Percentiles rank a stretch among this genome's conserved stretches.
Evolutionary conservation across 2,329 filamentous ascomycete species (phyloP).

Genomic region (Clathrospora elynae): DNA sequence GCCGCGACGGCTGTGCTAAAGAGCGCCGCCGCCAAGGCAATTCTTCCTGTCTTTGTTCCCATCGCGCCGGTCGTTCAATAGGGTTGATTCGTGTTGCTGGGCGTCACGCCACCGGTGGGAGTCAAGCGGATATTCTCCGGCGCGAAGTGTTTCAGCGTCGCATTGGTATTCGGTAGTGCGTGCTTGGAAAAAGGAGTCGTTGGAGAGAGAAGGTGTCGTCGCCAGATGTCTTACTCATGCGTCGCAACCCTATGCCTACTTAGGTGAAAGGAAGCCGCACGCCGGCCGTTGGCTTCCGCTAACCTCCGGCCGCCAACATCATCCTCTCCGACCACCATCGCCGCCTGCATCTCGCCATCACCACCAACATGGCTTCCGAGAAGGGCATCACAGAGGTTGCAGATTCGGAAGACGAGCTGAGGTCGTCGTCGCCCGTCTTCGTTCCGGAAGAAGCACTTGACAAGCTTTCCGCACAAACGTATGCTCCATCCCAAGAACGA

Average conservation of each 20-base stretch:
- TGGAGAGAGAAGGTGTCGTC: slow-evolving; percentile 2
- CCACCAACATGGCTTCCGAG: slow-evolving; percentile 31
- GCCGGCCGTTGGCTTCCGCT: slow-evolving; percentile 28
- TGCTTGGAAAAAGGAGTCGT: slow-evolving; percentile 4
- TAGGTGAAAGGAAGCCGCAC: slow-evolving; percentile 23
- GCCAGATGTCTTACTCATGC: slow-evolving; percentile 25
- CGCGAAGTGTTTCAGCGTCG: slow-evolving; percentile 24
- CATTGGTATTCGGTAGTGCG: slow-evolving; percentile 12
- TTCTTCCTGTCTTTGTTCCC: slow-evolving; percentile 15
- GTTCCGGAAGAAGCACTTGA: slow-evolving; percentile 19
- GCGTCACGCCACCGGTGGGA: slow-evolving; percentile 6
- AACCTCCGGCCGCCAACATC: slow-evolving; percentile 12
- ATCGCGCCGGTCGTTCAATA: slow-evolving; percentile 17
- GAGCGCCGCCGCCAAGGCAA: slow-evolving; percentile 29
- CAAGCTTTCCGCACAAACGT: slow-evolving; percentile 28
- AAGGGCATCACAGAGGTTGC: slow-evolving; percentile 32
- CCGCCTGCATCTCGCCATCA: slow-evolving; percentile 2
- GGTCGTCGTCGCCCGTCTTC: slow-evolving; percentile 36
- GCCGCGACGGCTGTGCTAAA: slow-evolving; percentile 35
- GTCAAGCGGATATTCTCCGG: slow-evolving; percentile 20
- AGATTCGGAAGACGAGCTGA: slow-evolving; percentile 43
- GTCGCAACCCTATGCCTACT: slow-evolving; percentile 35
- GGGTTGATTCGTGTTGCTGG: slow-evolving; percentile 3
- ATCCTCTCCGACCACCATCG: slow-evolving; percentile 8
- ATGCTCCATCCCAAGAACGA: slow-evolving; percentile 23